Base-by-base conservation (phyloP, 1,284 basidiomycete species). In the Sphagnurus paluster region DNA sequence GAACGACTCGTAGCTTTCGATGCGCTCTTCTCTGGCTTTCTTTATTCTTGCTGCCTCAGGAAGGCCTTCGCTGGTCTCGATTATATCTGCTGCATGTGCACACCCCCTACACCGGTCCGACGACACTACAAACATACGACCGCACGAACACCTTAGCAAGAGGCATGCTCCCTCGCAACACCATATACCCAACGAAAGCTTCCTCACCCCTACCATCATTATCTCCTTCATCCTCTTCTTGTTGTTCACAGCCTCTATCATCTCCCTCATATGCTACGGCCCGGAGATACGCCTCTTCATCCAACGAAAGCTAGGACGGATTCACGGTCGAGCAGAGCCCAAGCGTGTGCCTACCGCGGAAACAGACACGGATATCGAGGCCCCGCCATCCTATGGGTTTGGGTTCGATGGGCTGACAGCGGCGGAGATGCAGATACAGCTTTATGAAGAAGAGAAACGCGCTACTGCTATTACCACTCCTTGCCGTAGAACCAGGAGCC, bases 341-440 rank as follows among this genome's bases (percentile, higher is more conserved):
- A 23, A 21, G 23, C 23, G 4, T 11, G 34, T 25, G 35, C 25
- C n/a, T 3, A n/a, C 7, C 7, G 2, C 20, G 16, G 40, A 34
- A 20, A 13, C 29, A 30, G 28, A 13, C 3, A 30, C 11, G 10
- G 36, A 49, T 43, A 24, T 39, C 26, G 34, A 42, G 24, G 53
- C 34, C 2, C 11, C 26, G 9, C 39, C 45, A 19, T 37, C 45
- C 9, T 42, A 52, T 8, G 59, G 56, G 8, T 61, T 59, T 38
- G 59, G 59, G 8, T 62, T 56, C 37, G 58, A 60, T 23, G 59
- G 56, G 0, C 44, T 61, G 29, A 55, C 53, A n/a, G 40, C 52
- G 21, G 49, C 48, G 13, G 52, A 56, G 44, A 24, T 57, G 26
- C 52, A 57, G 20, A 39, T 25, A 13, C 24, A 50, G 8, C 38